Percentiles rank a stretch among this genome's conserved stretches.
phyloP scores from a whole-genome alignment of 164 flowering plant species.

The Hamamelis virginiana region DNA sequence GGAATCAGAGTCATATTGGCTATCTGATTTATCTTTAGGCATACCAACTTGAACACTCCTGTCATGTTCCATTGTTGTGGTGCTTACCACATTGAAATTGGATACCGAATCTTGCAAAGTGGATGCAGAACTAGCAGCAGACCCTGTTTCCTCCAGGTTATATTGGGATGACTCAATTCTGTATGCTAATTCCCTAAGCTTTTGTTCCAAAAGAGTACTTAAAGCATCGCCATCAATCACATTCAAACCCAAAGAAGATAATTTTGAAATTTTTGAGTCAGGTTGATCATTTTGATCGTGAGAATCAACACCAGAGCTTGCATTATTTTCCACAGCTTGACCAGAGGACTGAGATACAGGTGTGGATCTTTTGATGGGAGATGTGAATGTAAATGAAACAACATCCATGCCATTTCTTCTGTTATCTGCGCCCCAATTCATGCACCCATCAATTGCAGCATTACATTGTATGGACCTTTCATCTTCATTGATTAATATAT shows the following conservation, averaged over 20 bases:
- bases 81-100: constrained; percentile 1
- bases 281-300: constrained; percentile 7
- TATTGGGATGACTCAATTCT: constrained; percentile 30
- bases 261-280: constrained; percentile 8
- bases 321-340: constrained; percentile 10
- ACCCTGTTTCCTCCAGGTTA: constrained; percentile 14
- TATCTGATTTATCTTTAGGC: constrained; percentile 16
- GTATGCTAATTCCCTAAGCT: constrained; percentile 48
- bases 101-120: constrained; percentile 19
- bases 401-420: constrained; percentile 47
- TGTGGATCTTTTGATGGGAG: constrained; percentile 47
- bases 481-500: constrained; percentile 10
- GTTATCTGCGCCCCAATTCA: constrained; percentile 22
- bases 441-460: constrained; percentile 25
- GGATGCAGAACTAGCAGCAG: constrained; percentile 5
- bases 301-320: constrained; percentile 14
- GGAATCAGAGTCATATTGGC: constrained; percentile 15
- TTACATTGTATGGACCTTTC: constrained; percentile 32
- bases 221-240: constrained; percentile 42
- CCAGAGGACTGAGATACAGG: constrained; percentile 19
- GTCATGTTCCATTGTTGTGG: constrained; percentile 11
- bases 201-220: constrained; percentile 61
- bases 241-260: constrained; percentile 27
- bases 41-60: constrained; percentile 16
- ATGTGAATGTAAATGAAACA: constrained; percentile 64